Evolutionary conservation across 2,329 filamentous ascomycete species (phyloP).

Genomic region (Westerdykella aurantiaca): DNA sequence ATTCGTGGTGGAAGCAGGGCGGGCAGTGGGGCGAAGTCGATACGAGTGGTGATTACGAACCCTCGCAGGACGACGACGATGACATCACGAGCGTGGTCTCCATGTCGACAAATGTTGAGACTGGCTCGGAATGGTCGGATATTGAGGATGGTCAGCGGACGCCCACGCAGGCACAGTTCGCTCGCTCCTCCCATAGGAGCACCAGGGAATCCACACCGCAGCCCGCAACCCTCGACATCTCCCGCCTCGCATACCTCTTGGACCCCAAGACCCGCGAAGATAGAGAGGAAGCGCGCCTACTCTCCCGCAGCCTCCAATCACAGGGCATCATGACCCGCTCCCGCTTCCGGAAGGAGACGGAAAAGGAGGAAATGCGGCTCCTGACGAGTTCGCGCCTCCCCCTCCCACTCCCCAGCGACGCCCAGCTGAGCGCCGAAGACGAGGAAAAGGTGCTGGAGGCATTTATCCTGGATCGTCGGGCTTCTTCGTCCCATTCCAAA

Average conservation of each 20-base stretch:
- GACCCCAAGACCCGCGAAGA: conserved; percentile 74
- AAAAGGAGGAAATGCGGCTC: conserved; percentile 64
- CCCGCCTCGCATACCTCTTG: conserved; percentile 71
- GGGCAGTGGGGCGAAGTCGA: conserved; percentile 83
- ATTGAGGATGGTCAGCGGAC: conserved; percentile 57
- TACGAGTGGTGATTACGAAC: conserved; percentile 70
- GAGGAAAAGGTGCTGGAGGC: conserved; percentile 55
- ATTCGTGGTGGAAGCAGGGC: conserved; percentile 76
- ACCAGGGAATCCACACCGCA: conserved; percentile 52
- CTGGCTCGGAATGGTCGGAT: conserved; percentile 34
- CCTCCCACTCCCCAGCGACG: conserved; percentile 30
- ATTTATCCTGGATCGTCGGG: conserved; percentile 52
- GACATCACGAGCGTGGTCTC: conserved; percentile 81
- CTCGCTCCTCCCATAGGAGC: conserved; percentile 36
- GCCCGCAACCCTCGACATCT: conserved; percentile 48
- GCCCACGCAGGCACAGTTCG: conserved; percentile 56
- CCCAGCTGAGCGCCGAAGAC: conserved; percentile 41
- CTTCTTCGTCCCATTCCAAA: conserved; percentile 30
- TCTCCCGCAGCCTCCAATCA: conserved; percentile 72
- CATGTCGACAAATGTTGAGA: conserved; percentile 45
- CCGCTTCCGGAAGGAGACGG: conserved; percentile 62
- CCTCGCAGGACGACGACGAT: conserved; percentile 49
- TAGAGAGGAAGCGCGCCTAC: conserved; percentile 70
- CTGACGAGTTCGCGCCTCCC: conserved; percentile 44
- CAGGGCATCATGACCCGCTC: conserved; percentile 74